A percentile compares a stretch with the other conserved stretches of the same genome.
These are phyloP conservation scores for Amphichorda felina DNA, from an alignment of 2,329 filamentous ascomycete species.

Conservation along the genomic window DNA sequence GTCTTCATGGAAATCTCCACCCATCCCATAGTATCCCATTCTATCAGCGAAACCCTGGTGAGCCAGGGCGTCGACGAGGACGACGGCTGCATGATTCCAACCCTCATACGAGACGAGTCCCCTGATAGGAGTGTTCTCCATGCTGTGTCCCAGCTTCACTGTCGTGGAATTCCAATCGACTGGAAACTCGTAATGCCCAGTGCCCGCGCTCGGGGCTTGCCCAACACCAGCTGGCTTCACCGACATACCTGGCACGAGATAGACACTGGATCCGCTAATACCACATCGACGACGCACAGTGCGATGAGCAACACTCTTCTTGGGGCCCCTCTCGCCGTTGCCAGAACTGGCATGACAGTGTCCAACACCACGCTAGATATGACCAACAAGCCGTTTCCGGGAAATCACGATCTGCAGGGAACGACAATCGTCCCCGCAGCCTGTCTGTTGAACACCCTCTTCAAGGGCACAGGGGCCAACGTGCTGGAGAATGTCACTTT, in stretches of 20 bases:
- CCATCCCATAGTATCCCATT: constrained; percentile 5
- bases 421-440: constrained; percentile 6
- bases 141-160: constrained; percentile 1
- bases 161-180: not conserved
- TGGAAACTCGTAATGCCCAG: not conserved
- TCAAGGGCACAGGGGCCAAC: constrained; percentile 3
- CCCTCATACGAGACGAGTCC: not conserved
- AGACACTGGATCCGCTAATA: not conserved
- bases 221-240: not conserved
- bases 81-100: not conserved
- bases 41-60: constrained; percentile 4
- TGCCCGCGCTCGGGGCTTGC: not conserved
- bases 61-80: constrained; percentile 1
- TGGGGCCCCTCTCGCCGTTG: constrained; percentile 3
- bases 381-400: constrained; percentile 5
- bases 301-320: constrained; percentile 3
- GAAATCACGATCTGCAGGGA: constrained; percentile 5
- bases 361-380: constrained; percentile 3
- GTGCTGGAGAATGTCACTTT: constrained; percentile 3
- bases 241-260: not conserved
- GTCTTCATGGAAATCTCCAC: constrained; percentile 5
- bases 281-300: not conserved
- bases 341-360: constrained; percentile 2
- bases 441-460: constrained; percentile 5
- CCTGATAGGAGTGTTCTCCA: not conserved